Evolutionary conservation across 345 rosid genomes (phyloP).

Genomic region (Psidium guajava): DNA sequence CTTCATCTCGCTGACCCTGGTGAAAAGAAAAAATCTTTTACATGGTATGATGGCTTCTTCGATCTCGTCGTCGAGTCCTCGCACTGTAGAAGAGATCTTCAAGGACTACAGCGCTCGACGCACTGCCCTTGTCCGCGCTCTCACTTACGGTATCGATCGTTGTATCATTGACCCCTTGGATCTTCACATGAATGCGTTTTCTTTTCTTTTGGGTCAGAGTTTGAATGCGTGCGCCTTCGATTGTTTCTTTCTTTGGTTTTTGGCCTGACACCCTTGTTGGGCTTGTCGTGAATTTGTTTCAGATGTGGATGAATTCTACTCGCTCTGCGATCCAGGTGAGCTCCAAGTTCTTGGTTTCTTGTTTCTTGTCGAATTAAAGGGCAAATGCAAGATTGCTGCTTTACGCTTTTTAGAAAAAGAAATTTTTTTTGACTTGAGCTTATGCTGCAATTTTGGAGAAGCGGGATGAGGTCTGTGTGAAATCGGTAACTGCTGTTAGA

Average conservation of each 20-base stretch:
- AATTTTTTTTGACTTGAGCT: background rate
- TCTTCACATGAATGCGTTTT: background rate
- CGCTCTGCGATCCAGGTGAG: slow-evolving; percentile 96
- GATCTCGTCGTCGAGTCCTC: slow-evolving; percentile 46
- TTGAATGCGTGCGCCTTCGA: background rate
- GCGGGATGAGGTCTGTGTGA: background rate
- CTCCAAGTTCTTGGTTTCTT: background rate
- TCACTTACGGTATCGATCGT: slow-evolving; percentile 47
- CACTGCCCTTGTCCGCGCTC: slow-evolving; percentile 80
- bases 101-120: slow-evolving; percentile 78
- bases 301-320: slow-evolving; percentile 90
- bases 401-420: background rate
- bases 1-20: background rate
- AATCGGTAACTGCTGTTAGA: background rate
- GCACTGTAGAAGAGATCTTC: slow-evolving; percentile 93
- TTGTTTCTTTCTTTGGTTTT: background rate
- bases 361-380: background rate
- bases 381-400: background rate
- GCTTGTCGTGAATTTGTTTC: background rate
- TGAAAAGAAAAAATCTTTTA: background rate
- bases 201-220: background rate
- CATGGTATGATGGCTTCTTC: slow-evolving; percentile 6
- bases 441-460: background rate
- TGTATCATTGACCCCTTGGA: background rate
- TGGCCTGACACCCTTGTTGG: background rate